Evolutionary conservation across 805 yeast species (phyloP), one percentile per base, ranked within the genome.

Genomic region (Maudiozyma bulderi): DNA sequence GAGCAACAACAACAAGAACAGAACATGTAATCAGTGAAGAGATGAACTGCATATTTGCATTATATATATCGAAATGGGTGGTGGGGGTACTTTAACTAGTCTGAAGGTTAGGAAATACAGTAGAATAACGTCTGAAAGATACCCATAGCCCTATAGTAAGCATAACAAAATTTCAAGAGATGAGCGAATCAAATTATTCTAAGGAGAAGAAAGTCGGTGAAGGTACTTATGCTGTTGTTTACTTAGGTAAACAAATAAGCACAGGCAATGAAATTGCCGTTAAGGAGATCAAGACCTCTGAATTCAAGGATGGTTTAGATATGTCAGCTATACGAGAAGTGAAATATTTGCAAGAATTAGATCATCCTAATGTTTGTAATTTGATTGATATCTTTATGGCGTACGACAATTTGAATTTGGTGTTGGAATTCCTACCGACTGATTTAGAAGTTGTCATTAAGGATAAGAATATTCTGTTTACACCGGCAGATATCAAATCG

Each of bases 221-320:
- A 69, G 99, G 99, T 68, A 93, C 99, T 0, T 93, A 91, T 71
- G 99, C 99, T 44, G 95, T 90, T 49, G 99, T 93, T 6, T 88
- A 82, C 59, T 73, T 90, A 13, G 98, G 98, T 1, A 79, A 72
- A 68, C 45, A 75, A 79, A 31, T 65, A 67, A 45, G 61, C 6
- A 54, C 59, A 11, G 51, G 68, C 65, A 67, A 90, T 47, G 73
- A 74, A 46, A 83, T 93, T 34, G 99, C 99, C 55, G 83, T 95
- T 52, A 93, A 93, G 62, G 96, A 89, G 71, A 93, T 93, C 73
- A 93, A 93, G 60, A 84, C 95, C 0, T 95, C 95, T 1, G 82
- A 85, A 51, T 90, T 90, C 71, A 88, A 89, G 64, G 98, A 93
- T 69, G 99, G 99, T 0, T 70, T 93, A 47, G 99, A 93, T 68